phyloP scores from a whole-genome alignment of 495 filamentous ascomycete species.

The Aspergillus sclerotioniger region DNA sequence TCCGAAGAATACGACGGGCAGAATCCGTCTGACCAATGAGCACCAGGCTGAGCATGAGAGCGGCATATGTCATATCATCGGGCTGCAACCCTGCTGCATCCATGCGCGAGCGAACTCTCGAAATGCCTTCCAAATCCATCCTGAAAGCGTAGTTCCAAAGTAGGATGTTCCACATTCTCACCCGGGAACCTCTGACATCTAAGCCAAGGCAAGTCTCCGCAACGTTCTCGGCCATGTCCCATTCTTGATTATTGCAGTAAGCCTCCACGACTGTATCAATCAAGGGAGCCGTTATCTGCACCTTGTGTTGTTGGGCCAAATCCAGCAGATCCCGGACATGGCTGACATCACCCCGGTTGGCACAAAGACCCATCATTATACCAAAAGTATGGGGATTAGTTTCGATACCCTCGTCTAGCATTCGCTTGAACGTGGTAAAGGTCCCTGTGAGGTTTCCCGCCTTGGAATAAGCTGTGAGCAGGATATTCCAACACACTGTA shows the following conservation, averaged over 20 bases:
- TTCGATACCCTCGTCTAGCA: constrained; percentile 42
- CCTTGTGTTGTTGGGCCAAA: constrained; percentile 42
- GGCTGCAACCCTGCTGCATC: constrained; percentile 52
- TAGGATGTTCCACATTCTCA: constrained; percentile 76
- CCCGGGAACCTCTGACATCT: constrained; percentile 44
- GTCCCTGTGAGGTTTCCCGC: constrained; percentile 63
- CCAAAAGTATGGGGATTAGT: constrained; percentile 64
- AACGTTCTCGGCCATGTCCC: constrained; percentile 61
- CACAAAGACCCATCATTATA: constrained; percentile 68
- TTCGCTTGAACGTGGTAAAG: constrained; percentile 54
- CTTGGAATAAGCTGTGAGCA: constrained; percentile 68
- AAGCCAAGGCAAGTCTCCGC: constrained; percentile 43
- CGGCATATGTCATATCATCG: constrained; percentile 69
- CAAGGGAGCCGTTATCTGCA: constrained; percentile 52
- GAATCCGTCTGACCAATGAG: constrained; percentile 58
- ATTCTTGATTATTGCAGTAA: constrained; percentile 61
- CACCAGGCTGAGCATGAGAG: constrained; percentile 68
- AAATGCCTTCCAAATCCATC: constrained; percentile 59
- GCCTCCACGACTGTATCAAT: constrained; percentile 64
- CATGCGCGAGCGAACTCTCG: constrained; percentile 64
- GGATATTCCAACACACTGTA: constrained; percentile 66
- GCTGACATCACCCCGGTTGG: constrained; percentile 71
- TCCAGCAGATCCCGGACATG: constrained; percentile 61
- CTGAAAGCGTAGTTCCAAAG: constrained; percentile 64
- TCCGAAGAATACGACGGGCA: constrained; percentile 63